These are phyloP conservation scores for Chaetomiaceae sp. DNA, from an alignment of 2,329 filamentous ascomycete species.

Conservation along the genomic window DNA sequence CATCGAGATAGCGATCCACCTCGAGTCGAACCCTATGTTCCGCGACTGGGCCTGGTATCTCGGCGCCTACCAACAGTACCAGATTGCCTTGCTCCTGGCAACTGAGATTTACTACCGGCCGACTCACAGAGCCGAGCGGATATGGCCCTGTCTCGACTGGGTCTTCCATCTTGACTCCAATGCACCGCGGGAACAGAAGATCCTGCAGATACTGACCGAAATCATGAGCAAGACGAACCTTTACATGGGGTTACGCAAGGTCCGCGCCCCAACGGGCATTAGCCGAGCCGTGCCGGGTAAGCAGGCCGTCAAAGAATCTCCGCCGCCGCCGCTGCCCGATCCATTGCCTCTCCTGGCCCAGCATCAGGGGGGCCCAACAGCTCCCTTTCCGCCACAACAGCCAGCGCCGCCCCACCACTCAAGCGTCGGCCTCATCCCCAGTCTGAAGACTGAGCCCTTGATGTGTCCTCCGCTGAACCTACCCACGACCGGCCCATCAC, in stretches of 20 bases:
- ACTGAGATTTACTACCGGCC: conserved; percentile 59
- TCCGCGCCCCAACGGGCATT: conserved; percentile 45
- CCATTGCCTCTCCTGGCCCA: conserved; percentile 6
- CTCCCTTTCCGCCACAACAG: neutral
- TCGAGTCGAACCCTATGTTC: conserved; percentile 42
- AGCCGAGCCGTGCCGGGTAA: conserved; percentile 33
- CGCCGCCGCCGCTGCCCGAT: conserved; percentile 19
- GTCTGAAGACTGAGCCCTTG: conserved; percentile 18
- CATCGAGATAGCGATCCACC: conserved; percentile 41
- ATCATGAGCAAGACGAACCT: conserved; percentile 54
- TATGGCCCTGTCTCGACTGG: conserved; percentile 67
- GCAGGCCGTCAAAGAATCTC: conserved; percentile 31
- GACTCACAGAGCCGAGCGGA: conserved; percentile 51
- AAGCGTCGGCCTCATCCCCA: neutral
- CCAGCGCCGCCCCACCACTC: conserved; percentile 1
- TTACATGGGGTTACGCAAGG: conserved; percentile 54
- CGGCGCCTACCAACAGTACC: conserved; percentile 67
- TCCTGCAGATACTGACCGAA: conserved; percentile 54
- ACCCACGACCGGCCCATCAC: neutral
- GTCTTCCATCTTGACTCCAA: conserved; percentile 57
- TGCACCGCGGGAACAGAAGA: conserved; percentile 50
- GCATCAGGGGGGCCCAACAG: neutral
- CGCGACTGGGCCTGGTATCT: conserved; percentile 62
- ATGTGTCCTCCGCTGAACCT: conserved; percentile 5
- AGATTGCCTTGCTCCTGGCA: conserved; percentile 61